Conservation (phyloP, 306 rosid genomes). For the Prunus salicina region DNA sequence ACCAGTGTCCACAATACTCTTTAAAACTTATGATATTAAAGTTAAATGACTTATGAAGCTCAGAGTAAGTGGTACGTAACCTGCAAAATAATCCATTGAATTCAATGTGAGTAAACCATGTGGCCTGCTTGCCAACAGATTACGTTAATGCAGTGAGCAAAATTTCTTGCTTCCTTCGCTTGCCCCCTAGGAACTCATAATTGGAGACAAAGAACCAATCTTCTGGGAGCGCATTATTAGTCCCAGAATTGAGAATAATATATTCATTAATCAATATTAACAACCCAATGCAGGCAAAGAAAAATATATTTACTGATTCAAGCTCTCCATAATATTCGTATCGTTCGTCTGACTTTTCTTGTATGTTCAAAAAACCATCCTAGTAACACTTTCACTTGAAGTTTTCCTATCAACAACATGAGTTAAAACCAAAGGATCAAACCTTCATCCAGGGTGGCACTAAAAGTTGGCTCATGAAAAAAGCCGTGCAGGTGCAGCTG, state of each 20-base stretch:
- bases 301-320: neutral
- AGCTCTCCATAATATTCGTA: too few species aligned
- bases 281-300: neutral
- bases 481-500: too few species aligned
- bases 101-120: neutral
- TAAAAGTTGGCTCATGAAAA: too few species aligned
- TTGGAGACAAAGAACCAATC: neutral
- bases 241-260: neutral
- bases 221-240: neutral
- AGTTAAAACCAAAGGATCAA: too few species aligned
- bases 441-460: too few species aligned
- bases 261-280: neutral
- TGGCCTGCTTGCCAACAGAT: neutral
- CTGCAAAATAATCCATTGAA: constrained; percentile 1
- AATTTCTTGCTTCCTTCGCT: neutral
- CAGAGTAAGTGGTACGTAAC: neutral
- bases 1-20: too few species aligned
- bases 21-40: too few species aligned
- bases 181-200: neutral
- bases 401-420: too few species aligned
- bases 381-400: too few species aligned
- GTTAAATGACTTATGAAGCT: neutral
- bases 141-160: neutral
- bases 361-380: too few species aligned
- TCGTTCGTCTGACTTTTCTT: too few species aligned